phyloP scores from a whole-genome alignment of 2,329 filamentous ascomycete species.

The Pleurostoma richardsiae region DNA sequence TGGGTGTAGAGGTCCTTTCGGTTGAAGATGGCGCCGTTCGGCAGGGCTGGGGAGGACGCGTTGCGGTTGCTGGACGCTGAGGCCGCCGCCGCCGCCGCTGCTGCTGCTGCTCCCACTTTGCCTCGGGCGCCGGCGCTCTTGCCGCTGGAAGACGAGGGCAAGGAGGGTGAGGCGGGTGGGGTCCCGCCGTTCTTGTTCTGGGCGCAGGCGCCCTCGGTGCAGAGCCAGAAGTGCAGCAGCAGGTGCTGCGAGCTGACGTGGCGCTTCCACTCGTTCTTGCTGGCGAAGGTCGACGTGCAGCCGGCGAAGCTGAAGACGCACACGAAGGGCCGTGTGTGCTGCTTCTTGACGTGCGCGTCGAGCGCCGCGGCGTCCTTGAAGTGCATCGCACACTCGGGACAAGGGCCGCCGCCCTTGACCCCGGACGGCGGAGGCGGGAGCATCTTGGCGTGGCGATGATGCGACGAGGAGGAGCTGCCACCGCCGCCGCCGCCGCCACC shows the following conservation, averaged over 20 bases:
- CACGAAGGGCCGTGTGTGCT: conserved; percentile 59
- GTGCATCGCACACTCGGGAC: conserved; percentile 27
- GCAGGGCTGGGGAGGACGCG: conserved; percentile 20
- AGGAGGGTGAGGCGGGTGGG: conserved; percentile 8
- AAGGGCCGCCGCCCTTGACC: conserved; percentile 17
- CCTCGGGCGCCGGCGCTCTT: conserved; percentile 3
- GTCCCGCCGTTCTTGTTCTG: conserved; percentile 22
- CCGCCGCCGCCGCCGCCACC: no score
- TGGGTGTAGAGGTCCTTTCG: conserved; percentile 90
- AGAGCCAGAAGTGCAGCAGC: conserved; percentile 69
- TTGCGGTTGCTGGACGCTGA: conserved; percentile 3
- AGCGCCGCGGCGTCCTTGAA: conserved; percentile 42
- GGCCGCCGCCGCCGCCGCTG: conserved; percentile 2
- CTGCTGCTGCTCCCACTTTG: no score
- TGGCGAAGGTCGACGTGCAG: conserved; percentile 66
- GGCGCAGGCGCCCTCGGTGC: conserved; percentile 57
- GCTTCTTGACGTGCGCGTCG: conserved; percentile 43
- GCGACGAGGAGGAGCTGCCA: conserved; percentile 2
- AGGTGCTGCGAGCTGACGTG: conserved; percentile 81
- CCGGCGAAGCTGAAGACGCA: conserved; percentile 79
- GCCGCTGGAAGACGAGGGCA: conserved; percentile 13
- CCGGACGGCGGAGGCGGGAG: conserved; percentile 3
- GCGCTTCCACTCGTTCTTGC: conserved; percentile 94
- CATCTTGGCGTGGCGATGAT: conserved; percentile 3
- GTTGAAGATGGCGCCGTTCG: conserved; percentile 69